Conservation (phyloP, 23 red algal species). For the Gracilaria domingensis region DNA sequence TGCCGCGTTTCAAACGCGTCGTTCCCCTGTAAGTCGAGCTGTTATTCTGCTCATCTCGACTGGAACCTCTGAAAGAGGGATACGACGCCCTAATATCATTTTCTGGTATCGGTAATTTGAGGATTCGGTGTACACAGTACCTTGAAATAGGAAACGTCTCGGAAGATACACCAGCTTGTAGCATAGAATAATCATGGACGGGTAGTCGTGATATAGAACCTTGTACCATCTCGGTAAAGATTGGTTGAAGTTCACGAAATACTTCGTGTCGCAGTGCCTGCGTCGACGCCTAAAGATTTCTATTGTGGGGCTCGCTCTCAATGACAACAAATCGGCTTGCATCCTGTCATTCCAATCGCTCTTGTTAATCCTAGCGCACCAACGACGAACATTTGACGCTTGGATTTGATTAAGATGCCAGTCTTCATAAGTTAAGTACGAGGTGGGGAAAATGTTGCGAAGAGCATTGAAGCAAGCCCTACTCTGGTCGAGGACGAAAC, state of each 20-base stretch:
- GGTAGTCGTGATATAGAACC: slow-evolving; percentile 19
- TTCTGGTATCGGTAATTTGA: not conserved
- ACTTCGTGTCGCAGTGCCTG: not conserved
- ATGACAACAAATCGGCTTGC: too few species aligned
- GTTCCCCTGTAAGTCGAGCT: not conserved
- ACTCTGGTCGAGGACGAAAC: too few species aligned
- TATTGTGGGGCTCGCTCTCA: not conserved
- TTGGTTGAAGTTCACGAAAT: slow-evolving; percentile 1
- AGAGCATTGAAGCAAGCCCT: too few species aligned
- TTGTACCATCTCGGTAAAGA: slow-evolving; percentile 16
- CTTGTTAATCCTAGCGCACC: too few species aligned
- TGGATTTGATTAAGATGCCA: too few species aligned
- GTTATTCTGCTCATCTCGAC: not conserved
- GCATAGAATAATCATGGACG: not conserved
- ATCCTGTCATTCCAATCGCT: too few species aligned
- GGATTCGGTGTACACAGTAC: slow-evolving; percentile 13
- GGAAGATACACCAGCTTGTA: not conserved
- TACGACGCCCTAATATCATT: not conserved
- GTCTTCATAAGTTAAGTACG: too few species aligned
- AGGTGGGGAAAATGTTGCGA: too few species aligned
- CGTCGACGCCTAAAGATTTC: not conserved
- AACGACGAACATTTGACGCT: too few species aligned
- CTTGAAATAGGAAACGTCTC: slow-evolving; percentile 24
- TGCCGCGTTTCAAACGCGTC: not conserved
- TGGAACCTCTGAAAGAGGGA: not conserved